Conservation (phyloP, 2,329 filamentous ascomycete species). For the Epichloe amarillans region DNA sequence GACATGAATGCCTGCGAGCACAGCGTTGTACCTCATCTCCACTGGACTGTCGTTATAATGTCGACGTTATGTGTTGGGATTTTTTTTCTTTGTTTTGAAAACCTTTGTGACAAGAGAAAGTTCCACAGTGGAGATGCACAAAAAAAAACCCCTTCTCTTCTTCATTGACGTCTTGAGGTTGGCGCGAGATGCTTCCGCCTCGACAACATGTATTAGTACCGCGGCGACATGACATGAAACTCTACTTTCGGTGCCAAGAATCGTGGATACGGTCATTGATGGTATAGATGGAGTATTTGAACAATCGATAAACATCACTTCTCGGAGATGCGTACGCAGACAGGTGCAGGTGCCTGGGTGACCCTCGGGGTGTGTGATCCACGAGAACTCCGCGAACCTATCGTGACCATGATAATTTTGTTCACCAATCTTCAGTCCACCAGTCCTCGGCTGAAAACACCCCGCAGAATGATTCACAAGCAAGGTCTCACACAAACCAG, state of each 20-base stretch:
- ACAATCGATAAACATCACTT: background rate
- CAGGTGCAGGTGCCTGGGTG: too few relatives aligned
- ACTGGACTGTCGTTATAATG: background rate
- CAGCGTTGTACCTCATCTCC: background rate
- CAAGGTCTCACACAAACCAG: background rate
- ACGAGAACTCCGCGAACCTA: too few relatives aligned
- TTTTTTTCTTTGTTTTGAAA: background rate
- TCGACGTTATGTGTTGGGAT: background rate
- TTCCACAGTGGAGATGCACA: too few relatives aligned
- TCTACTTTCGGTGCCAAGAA: background rate
- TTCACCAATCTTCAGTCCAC: too few relatives aligned
- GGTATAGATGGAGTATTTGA: background rate
- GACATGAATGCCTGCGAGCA: background rate
- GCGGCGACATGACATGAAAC: slow-evolving; percentile 1
- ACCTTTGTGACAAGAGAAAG: too few relatives aligned
- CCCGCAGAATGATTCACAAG: background rate
- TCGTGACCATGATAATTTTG: too few relatives aligned
- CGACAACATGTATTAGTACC: slow-evolving; percentile 12
- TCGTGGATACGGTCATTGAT: background rate
- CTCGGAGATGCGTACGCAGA: background rate
- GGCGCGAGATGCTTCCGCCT: background rate
- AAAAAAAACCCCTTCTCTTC: too few relatives aligned
- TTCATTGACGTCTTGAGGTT: too few relatives aligned
- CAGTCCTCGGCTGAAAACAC: too few relatives aligned
- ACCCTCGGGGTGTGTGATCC: too few relatives aligned